A percentile compares a stretch with the other conserved stretches of the same genome.
Conservation (phyloP, 2,329 filamentous ascomycete species). For the Colletotrichum cordylinicola region DNA sequence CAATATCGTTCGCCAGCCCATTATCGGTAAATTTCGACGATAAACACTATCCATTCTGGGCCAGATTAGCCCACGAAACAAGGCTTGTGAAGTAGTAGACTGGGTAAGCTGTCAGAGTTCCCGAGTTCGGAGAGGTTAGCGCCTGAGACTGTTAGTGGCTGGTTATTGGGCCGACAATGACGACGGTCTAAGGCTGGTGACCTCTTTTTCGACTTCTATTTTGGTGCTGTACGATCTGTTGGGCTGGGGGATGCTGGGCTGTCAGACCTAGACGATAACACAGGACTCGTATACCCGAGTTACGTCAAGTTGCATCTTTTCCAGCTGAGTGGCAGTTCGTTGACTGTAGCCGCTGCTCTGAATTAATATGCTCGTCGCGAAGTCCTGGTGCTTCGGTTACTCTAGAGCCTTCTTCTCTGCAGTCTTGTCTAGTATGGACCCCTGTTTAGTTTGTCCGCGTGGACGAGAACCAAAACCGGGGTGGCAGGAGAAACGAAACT, state of each 20-base stretch:
- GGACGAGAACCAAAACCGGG: neutral
- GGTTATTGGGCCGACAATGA: neutral
- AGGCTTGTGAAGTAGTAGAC: neutral
- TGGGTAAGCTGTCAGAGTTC: neutral
- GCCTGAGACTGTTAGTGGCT: neutral
- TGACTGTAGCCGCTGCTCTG: neutral
- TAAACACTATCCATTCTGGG: neutral
- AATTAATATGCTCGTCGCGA: neutral
- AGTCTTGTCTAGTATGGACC: neutral
- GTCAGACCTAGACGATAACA: neutral
- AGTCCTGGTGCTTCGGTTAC: neutral
- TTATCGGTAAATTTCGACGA: neutral
- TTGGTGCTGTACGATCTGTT: neutral
- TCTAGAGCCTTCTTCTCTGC: neutral
- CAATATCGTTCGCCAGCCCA: neutral
- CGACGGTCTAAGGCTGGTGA: neutral
- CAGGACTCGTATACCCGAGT: neutral
- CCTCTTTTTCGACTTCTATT: neutral
- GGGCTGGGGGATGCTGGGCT: neutral
- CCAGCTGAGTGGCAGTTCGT: neutral
- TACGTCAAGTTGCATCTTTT: neutral
- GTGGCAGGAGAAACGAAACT: slow-evolving; percentile 4
- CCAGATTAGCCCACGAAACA: slow-evolving; percentile 1
- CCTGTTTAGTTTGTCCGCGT: neutral
- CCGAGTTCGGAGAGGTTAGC: neutral